These are phyloP conservation scores for Blastobotrys ciferrii DNA, from an alignment of 1,139 yeast genomes.

Conservation along the genomic window DNA sequence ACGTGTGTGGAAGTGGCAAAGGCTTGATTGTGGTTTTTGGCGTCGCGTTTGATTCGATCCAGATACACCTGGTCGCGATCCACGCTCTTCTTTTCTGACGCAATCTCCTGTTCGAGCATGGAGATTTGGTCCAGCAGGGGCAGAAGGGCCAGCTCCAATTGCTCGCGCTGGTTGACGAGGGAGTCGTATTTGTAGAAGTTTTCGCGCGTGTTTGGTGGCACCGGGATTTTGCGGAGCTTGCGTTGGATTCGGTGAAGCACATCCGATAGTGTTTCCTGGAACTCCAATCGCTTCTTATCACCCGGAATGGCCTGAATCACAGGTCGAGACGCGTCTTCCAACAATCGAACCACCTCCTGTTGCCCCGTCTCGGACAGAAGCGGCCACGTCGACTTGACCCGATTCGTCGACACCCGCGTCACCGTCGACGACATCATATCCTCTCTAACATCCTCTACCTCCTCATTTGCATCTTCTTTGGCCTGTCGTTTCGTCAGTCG, in stretches of 20 bases:
- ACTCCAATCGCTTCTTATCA: slow-evolving; percentile 18
- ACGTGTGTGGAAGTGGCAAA: neutral
- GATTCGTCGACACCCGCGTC: slow-evolving; percentile 16
- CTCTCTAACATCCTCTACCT: neutral
- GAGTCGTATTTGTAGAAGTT: slow-evolving; percentile 23
- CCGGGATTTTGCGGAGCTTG: slow-evolving; percentile 21
- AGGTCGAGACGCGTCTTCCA: slow-evolving; percentile 21
- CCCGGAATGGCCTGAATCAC: slow-evolving; percentile 23
- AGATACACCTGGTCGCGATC: slow-evolving; percentile 18
- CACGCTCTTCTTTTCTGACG: slow-evolving; percentile 19
- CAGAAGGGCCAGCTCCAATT: slow-evolving; percentile 25
- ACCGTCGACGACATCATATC: slow-evolving; percentile 11
- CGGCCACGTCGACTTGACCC: slow-evolving; percentile 25
- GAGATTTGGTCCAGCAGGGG: slow-evolving; percentile 28
- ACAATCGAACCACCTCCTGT: slow-evolving; percentile 19
- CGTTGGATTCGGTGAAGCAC: slow-evolving; percentile 14
- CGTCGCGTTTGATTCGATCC: slow-evolving; percentile 16
- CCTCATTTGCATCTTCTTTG: neutral
- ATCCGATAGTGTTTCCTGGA: slow-evolving; percentile 17
- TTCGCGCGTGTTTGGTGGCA: slow-evolving; percentile 26
- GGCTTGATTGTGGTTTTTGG: slow-evolving; percentile 8
- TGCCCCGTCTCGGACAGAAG: slow-evolving; percentile 22
- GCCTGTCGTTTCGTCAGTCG: no score
- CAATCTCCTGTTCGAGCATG: slow-evolving; percentile 26
- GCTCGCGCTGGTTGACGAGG: slow-evolving; percentile 21